A percentile compares a stretch with the other conserved stretches of the same genome.
Conservation (phyloP, 257 asterid genomes). For the Paraleonurus japonicus region DNA sequence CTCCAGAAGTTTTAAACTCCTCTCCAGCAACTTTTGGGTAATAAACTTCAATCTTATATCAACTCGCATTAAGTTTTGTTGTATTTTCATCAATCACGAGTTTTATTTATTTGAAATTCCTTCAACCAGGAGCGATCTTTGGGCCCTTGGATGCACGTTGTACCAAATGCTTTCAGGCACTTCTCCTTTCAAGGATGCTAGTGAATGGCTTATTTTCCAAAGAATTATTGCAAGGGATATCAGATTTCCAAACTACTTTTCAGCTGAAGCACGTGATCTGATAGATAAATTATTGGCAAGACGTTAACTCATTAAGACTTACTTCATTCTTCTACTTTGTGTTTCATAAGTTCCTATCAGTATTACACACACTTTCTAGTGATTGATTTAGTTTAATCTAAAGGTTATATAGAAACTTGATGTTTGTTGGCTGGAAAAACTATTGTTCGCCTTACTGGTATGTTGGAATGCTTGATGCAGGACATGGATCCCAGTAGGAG, state of each 20-base stretch:
- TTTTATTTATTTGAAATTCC: constrained; percentile 11
- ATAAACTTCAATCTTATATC: not conserved
- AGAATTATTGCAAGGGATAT: constrained; percentile 91
- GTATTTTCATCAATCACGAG: not conserved
- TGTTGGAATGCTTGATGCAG: constrained; percentile 36
- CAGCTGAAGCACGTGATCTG: constrained; percentile 87
- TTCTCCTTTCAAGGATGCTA: constrained; percentile 95
- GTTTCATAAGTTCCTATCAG: not conserved
- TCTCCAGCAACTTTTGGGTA: constrained; percentile 92
- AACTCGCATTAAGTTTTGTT: not conserved
- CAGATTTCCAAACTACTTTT: constrained; percentile 81
- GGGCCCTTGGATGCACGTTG: constrained; percentile 99
- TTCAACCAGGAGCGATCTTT: constrained; percentile 87
- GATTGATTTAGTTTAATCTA: not conserved
- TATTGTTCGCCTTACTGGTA: not conserved
- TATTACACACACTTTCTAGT: not conserved
- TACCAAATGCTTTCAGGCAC: constrained; percentile 99
- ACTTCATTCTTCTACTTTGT: not conserved
- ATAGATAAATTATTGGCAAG: constrained; percentile 87
- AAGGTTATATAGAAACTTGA: not conserved
- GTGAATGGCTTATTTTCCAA: constrained; percentile 99
- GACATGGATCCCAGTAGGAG: constrained; percentile 86
- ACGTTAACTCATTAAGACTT: constrained; percentile 11
- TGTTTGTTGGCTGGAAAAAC: too few relatives aligned
- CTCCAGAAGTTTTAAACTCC: constrained; percentile 96